Evolutionary conservation across 352 stramenopile species (phyloP).

Genomic region (Globisporangium nodosum): DNA sequence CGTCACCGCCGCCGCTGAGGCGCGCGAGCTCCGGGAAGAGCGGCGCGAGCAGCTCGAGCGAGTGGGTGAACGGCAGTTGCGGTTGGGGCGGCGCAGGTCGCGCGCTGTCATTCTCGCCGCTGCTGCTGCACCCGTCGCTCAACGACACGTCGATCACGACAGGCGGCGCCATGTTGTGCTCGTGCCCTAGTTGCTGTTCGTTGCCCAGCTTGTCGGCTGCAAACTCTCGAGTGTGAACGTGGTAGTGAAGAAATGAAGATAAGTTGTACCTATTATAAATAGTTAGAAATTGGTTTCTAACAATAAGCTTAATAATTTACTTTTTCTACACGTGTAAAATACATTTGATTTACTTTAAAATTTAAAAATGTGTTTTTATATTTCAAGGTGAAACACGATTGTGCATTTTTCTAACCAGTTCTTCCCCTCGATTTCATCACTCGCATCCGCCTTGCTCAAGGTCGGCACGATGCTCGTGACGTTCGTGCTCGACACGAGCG

Average conservation of each 20-base stretch:
- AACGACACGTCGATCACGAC: not conserved
- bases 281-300: no score
- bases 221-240: no score
- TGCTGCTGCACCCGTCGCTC: not conserved
- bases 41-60: slow-evolving; percentile 12
- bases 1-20: not conserved
- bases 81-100: not conserved
- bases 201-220: no score
- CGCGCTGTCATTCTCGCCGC: not conserved
- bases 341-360: no score
- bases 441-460: not conserved
- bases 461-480: slow-evolving; percentile 68
- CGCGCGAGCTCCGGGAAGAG: slow-evolving; percentile 8
- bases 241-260: no score
- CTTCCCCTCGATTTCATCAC: not conserved
- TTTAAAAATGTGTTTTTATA: no score
- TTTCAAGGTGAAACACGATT: no score
- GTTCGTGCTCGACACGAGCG: slow-evolving; percentile 88
- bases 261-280: no score
- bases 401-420: not conserved
- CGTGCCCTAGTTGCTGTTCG: no score
- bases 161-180: not conserved
- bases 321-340: no score
- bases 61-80: slow-evolving; percentile 2
- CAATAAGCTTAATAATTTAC: no score